A percentile compares a stretch with the other conserved stretches of the same genome.
Evolutionary conservation across 306 rosid genomes (phyloP).

Genomic region (Lagenaria siceraria): DNA sequence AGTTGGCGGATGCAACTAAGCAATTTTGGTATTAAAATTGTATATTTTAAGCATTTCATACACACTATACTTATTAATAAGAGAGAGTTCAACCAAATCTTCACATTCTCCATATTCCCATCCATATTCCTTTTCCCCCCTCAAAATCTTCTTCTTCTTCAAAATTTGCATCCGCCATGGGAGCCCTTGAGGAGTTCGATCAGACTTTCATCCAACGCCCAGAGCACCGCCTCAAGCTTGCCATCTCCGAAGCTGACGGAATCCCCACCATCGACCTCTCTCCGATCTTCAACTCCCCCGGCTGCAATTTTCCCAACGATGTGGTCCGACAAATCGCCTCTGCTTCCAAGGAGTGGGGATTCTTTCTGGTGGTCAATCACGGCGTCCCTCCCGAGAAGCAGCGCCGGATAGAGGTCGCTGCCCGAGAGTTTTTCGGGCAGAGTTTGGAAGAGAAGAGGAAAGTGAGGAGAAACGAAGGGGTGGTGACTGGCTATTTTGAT

Average conservation of each 20-base stretch:
- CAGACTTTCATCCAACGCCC: conserved; percentile 37
- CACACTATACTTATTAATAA: too few species aligned
- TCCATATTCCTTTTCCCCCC: background rate
- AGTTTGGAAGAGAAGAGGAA: conserved; percentile 45
- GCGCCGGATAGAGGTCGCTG: conserved; percentile 16
- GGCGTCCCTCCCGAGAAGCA: conserved; percentile 27
- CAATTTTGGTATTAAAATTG: too few species aligned
- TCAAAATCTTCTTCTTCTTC: background rate
- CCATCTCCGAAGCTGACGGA: conserved; percentile 22
- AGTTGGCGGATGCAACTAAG: too few species aligned
- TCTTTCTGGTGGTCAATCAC: conserved; percentile 60
- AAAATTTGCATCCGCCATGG: conserved; percentile 14
- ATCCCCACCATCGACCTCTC: conserved; percentile 37
- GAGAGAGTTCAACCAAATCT: background rate
- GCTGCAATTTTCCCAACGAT: background rate
- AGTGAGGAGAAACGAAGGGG: conserved; percentile 20
- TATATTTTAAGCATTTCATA: too few species aligned
- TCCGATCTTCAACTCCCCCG: background rate
- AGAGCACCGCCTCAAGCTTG: conserved; percentile 49
- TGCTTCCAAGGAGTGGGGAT: conserved; percentile 58
- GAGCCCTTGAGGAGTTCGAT: conserved; percentile 20
- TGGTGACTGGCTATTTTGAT: conserved; percentile 36
- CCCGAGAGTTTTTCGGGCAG: conserved; percentile 39
- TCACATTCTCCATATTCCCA: too few species aligned
- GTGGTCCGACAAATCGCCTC: conserved; percentile 33